phyloP scores from a whole-genome alignment of 1,284 basidiomycete genomes.

The Flammula alnicola region DNA sequence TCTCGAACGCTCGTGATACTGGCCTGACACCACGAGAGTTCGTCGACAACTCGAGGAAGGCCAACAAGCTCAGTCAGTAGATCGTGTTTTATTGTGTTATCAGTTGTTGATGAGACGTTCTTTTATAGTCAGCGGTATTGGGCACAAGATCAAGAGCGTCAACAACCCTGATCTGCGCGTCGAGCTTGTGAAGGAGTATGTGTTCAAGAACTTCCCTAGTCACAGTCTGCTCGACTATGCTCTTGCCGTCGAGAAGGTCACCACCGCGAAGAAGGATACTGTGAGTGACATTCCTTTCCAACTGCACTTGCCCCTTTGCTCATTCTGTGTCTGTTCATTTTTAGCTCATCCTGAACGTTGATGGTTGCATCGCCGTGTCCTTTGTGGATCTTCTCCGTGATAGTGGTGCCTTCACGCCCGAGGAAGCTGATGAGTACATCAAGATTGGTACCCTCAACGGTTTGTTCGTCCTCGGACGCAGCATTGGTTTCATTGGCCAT shows the following conservation, averaged over 20 bases:
- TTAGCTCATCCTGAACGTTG: constrained; percentile 91
- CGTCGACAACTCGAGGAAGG: constrained; percentile 94
- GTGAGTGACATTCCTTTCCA: constrained; percentile 46
- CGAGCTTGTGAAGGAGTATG: constrained; percentile 97
- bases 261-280: constrained; percentile 97
- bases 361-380: constrained; percentile 97
- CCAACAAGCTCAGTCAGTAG: constrained; percentile 91
- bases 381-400: constrained; percentile 96
- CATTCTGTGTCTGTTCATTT: constrained; percentile 2
- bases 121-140: constrained; percentile 88
- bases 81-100: background rate
- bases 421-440: constrained; percentile 98
- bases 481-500: constrained; percentile 96
- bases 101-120: constrained; percentile 4
- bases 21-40: constrained; percentile 97
- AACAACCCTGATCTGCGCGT: constrained; percentile 98
- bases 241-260: constrained; percentile 98
- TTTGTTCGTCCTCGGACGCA: constrained; percentile 95
- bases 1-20: constrained; percentile 88
- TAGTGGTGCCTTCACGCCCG: constrained; percentile 92
- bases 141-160: constrained; percentile 99
- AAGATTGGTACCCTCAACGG: constrained; percentile 95
- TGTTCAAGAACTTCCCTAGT: constrained; percentile 94
- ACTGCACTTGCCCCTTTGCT: constrained; percentile 9
- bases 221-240: constrained; percentile 95